Evolutionary conservation across 768 basidiomycete genomes (phyloP).

Genomic region (Termitomyces sp.): DNA sequence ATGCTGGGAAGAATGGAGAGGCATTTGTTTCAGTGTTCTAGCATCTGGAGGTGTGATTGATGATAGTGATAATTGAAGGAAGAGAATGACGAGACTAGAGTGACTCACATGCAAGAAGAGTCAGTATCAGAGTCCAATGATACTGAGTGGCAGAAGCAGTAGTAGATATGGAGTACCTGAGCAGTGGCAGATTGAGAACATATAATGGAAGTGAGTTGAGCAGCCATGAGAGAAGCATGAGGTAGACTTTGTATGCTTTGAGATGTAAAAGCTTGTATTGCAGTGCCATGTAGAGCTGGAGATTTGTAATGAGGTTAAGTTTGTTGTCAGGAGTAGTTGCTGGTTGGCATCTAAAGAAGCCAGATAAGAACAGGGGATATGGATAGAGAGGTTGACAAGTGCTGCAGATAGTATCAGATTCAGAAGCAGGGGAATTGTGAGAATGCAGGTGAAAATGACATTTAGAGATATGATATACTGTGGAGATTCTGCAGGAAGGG

Average conservation of each 20-base stretch:
- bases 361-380: slow-evolving; percentile 50
- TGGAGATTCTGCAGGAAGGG: slow-evolving; percentile 18
- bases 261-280: slow-evolving; percentile 50
- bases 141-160: slow-evolving; percentile 14
- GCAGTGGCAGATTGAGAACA: slow-evolving; percentile 43
- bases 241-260: slow-evolving; percentile 45
- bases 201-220: slow-evolving; percentile 50
- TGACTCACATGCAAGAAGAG: slow-evolving; percentile 25
- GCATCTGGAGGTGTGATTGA: slow-evolving; percentile 49
- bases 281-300: slow-evolving; percentile 59
- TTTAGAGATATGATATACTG: slow-evolving; percentile 28
- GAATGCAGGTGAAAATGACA: slow-evolving; percentile 47
- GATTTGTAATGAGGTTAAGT: slow-evolving; percentile 70
- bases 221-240: slow-evolving; percentile 47
- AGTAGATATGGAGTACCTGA: background rate
- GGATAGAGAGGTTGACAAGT: slow-evolving; percentile 60
- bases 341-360: slow-evolving; percentile 19
- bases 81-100: slow-evolving; percentile 34
- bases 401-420: slow-evolving; percentile 63
- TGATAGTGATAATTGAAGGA: too few species aligned
- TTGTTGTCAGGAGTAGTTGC: slow-evolving; percentile 26
- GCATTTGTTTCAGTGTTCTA: slow-evolving; percentile 60
- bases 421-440: slow-evolving; percentile 75
- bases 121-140: slow-evolving; percentile 41
- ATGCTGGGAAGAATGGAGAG: slow-evolving; percentile 52